Evolutionary conservation across 2,329 filamentous ascomycete species (phyloP), one percentile per base, ranked within the genome.

Genomic region (Aureobasidium sp.): DNA sequence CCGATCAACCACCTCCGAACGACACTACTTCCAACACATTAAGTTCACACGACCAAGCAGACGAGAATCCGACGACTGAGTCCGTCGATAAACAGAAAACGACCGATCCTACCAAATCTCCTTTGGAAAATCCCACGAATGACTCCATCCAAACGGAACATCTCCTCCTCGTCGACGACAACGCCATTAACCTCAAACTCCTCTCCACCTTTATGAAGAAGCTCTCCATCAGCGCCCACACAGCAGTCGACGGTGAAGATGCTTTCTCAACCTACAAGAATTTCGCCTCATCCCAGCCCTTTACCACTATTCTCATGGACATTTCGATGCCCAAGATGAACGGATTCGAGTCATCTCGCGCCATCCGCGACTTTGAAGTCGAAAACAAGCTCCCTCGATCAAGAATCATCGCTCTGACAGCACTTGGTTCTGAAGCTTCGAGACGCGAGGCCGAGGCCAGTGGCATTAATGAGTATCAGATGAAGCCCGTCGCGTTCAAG

Each of bases 401-500:
- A 7, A 57, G 39, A 30, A 68, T 69, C 25, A 59, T 67, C 11
- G 68, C 68, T 1, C 47, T 69, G 36, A 68, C 68, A 1, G 67
- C 62, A 0, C 34, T 68, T 55, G 66, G 62, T 11, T 65, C 62
- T 16, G 63, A 62, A 14, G 62, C 64, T 11, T 63, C 64, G 14
- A 61, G 64, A 27, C 47, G 63, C 9, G 68, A 70, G 41, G 71
- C 71, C 3, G 70, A 67, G 37, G 64, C 58, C 27, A 67, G 66
- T 3, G 71, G 71, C 1, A 66, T 73, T 4, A 69, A 73, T 60
- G 61, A 68, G 37, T 73, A 69, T 50, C 62, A 70, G 49, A 70
- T 69, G 21, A 73, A 66, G 39, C 65, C 65, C 5, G 63, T 66
- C 3, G 45, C 25, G 5, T 72, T 76, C 61, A 73, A 70, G 62